These are phyloP conservation scores for Zychaea mexicana DNA, from an alignment of 371 early-diverging fungal genomes.

Conservation along the genomic window DNA sequence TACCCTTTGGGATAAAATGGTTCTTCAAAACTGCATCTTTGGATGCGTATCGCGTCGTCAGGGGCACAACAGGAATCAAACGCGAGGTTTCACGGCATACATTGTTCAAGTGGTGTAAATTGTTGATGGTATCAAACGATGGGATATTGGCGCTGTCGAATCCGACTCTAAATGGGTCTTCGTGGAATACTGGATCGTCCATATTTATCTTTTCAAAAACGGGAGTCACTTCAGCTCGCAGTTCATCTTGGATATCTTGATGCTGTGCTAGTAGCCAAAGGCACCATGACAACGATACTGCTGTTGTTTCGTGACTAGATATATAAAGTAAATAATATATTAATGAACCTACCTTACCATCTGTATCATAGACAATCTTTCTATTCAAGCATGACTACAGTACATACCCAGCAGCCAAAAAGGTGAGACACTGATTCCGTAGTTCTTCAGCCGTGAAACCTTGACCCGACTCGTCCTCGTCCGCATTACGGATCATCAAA, in stretches of 20 bases:
- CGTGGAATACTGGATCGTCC: not conserved
- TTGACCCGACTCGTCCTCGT: slow-evolving; percentile 39
- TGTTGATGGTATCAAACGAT: slow-evolving; percentile 48
- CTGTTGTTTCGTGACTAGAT: slow-evolving; percentile 55
- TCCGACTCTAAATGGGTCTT: slow-evolving; percentile 3
- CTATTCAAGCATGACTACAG: too few species aligned
- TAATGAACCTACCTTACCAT: not conserved
- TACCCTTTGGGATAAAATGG: slow-evolving; percentile 57
- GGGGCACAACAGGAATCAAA: slow-evolving; percentile 55
- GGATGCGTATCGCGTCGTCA: slow-evolving; percentile 39
- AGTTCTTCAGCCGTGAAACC: slow-evolving; percentile 30
- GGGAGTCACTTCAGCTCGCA: slow-evolving; percentile 44
- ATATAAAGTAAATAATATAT: not conserved
- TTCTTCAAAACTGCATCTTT: slow-evolving; percentile 46
- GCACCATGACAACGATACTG: slow-evolving; percentile 57
- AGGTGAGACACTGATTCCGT: slow-evolving; percentile 27
- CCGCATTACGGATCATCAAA: slow-evolving; percentile 31
- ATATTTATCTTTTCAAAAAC: slow-evolving; percentile 13
- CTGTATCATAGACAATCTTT: too few species aligned
- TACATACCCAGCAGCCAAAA: slow-evolving; percentile 43
- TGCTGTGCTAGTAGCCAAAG: slow-evolving; percentile 52
- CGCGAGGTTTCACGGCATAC: slow-evolving; percentile 57
- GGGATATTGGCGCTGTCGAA: slow-evolving; percentile 18
- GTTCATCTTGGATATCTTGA: slow-evolving; percentile 42
- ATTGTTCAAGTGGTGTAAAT: slow-evolving; percentile 47